A percentile compares a stretch with the other conserved stretches of the same genome.
phyloP scores from a whole-genome alignment of 1,139 yeast species.

The Spathaspora sp. region DNA sequence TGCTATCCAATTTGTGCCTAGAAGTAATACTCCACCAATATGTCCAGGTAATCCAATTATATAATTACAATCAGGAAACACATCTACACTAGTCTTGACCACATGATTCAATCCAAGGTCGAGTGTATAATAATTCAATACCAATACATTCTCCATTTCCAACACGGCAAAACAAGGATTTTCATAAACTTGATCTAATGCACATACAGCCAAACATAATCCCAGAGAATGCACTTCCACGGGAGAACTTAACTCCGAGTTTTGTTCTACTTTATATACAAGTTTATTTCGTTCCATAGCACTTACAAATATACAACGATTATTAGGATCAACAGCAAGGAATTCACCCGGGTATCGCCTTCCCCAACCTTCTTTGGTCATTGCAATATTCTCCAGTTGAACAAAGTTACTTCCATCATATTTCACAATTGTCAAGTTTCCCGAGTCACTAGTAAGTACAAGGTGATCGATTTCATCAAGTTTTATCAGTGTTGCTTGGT shows the following conservation, averaged over 20 bases:
- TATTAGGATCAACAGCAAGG: conserved; percentile 70
- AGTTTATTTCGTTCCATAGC: conserved; percentile 75
- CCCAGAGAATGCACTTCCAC: conserved; percentile 60
- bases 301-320: conserved; percentile 67
- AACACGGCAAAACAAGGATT: conserved; percentile 83
- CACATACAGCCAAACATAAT: conserved; percentile 56
- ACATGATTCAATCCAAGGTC: conserved; percentile 86
- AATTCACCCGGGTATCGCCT: conserved; percentile 77
- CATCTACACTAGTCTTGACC: conserved; percentile 42
- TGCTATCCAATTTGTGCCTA: conserved; percentile 31
- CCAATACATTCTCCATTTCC: conserved; percentile 44
- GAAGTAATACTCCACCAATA: conserved; percentile 41
- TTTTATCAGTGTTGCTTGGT: conserved; percentile 52
- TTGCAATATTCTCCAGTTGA: conserved; percentile 62
- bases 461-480: conserved; percentile 50
- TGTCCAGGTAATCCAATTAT: conserved; percentile 35
- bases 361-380: conserved; percentile 72
- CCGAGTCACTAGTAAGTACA: conserved; percentile 80
- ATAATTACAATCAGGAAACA: conserved; percentile 32
- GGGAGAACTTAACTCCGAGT: conserved; percentile 71
- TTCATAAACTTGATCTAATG: conserved; percentile 73
- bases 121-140: conserved; percentile 69
- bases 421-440: conserved; percentile 61
- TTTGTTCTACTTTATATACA: conserved; percentile 44
- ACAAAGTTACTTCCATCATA: conserved; percentile 47